A percentile compares a stretch with the other conserved stretches of the same genome.
phyloP scores from a whole-genome alignment of 1,284 basidiomycete species.

The Ustilago lituana region DNA sequence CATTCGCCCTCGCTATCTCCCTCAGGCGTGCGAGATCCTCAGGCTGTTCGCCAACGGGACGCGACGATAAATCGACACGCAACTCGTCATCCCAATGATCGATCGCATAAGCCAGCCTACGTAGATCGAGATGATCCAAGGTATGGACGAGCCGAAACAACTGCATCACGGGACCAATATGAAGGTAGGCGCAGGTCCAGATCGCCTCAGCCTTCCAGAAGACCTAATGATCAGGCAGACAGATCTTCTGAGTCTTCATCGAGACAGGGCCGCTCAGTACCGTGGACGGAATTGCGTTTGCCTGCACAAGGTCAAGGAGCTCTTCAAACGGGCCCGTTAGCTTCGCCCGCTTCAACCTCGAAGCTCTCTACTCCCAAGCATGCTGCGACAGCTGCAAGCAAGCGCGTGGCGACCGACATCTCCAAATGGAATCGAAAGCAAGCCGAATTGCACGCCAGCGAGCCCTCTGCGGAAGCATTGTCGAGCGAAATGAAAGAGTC shows the following conservation, averaged over 20 bases:
- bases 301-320: neutral
- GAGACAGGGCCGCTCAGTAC: neutral
- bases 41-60: too few species aligned
- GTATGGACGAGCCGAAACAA: neutral
- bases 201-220: slow-evolving; percentile 1
- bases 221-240: neutral
- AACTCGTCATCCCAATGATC: neutral
- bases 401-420: slow-evolving; percentile 35
- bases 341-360: neutral
- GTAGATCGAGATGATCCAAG: slow-evolving; percentile 25
- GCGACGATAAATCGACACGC: neutral
- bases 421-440: slow-evolving; percentile 45
- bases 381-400: slow-evolving; percentile 16
- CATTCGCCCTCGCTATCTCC: neutral
- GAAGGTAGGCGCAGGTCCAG: slow-evolving; percentile 12
- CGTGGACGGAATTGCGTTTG: slow-evolving; percentile 19
- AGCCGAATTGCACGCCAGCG: slow-evolving; percentile 29
- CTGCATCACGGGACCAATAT: neutral
- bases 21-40: neutral
- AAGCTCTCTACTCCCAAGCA: neutral
- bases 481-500: neutral
- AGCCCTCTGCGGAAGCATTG: neutral
- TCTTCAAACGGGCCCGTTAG: neutral
- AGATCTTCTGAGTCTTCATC: neutral
- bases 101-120: neutral